A percentile compares a stretch with the other conserved stretches of the same genome.
Evolutionary conservation across 768 basidiomycete genomes (phyloP).

Genomic region (Podaxis mareebaensis): DNA sequence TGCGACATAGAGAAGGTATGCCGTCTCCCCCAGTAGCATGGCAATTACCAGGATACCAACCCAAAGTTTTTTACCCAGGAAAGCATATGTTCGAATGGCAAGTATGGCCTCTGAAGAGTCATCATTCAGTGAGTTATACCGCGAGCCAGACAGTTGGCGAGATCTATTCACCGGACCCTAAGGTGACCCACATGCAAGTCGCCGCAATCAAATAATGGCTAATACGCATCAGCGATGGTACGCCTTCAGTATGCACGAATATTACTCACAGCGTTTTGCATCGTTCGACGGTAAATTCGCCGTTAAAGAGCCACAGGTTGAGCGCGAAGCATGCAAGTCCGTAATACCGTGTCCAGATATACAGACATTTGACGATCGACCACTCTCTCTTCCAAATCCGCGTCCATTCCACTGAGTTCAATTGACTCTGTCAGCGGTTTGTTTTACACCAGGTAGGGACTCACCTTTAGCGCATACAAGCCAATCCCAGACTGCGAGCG

Average conservation of each 20-base stretch:
- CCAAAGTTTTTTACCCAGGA: constrained; percentile 18
- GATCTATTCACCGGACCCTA: constrained; percentile 16
- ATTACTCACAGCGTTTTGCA: constrained; percentile 18
- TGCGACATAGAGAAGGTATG: constrained; percentile 20
- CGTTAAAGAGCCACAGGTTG: constrained; percentile 21
- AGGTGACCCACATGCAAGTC: constrained; percentile 19
- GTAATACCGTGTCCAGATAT: constrained; percentile 21
- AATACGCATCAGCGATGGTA: neutral
- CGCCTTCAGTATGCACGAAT: neutral
- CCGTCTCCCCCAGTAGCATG: constrained; percentile 16
- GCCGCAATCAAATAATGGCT: constrained; percentile 22
- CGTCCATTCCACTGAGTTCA: constrained; percentile 13
- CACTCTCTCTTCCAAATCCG: constrained; percentile 21
- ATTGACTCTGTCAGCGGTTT: neutral
- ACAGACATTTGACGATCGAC: constrained; percentile 18
- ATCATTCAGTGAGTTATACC: neutral
- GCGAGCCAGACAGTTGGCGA: neutral
- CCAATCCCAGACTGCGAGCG: constrained; percentile 21
- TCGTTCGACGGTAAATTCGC: constrained; percentile 15
- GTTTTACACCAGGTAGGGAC: neutral
- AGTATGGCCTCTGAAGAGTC: constrained; percentile 17
- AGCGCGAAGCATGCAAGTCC: constrained; percentile 18
- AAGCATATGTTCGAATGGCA: constrained; percentile 20
- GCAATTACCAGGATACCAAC: constrained; percentile 11
- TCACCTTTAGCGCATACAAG: constrained; percentile 12